Conservation (phyloP, 345 rosid species). For the Euphorbia lathyris region DNA sequence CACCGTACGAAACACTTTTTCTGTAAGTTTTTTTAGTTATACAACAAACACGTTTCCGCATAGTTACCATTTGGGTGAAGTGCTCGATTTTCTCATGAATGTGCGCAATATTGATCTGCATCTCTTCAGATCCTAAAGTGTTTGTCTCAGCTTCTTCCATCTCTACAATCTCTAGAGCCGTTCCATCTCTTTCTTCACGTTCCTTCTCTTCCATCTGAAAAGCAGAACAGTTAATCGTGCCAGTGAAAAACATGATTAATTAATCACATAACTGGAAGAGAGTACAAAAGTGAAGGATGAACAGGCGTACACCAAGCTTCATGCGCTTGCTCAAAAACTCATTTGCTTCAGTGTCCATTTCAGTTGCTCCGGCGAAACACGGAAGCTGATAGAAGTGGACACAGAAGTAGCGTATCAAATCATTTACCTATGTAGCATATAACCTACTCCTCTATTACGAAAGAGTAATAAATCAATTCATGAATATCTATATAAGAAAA, state of each 20-base stretch:
- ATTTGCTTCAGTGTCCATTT: constrained; percentile 47
- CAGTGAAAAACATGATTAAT: neutral
- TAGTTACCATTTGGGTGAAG: constrained; percentile 69
- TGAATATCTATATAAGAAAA: neutral
- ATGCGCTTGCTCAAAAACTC: constrained; percentile 56
- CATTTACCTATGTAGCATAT: neutral
- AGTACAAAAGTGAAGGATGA: constrained; percentile 5
- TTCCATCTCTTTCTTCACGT: constrained; percentile 32
- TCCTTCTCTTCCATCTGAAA: constrained; percentile 52
- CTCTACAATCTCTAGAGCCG: constrained; percentile 33
- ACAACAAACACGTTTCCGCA: neutral
- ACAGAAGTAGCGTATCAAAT: no score
- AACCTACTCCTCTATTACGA: neutral
- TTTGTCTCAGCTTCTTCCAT: constrained; percentile 53
- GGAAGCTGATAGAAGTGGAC: no score
- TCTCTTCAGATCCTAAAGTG: constrained; percentile 67
- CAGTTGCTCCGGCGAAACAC: neutral
- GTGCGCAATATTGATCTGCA: constrained; percentile 56
- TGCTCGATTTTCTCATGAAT: constrained; percentile 71
- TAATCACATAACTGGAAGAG: neutral
- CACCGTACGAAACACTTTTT: neutral
- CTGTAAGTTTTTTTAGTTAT: neutral
- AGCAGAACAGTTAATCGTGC: neutral
- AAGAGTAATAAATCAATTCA: neutral
- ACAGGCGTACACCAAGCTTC: constrained; percentile 47